These are phyloP conservation scores for Tetracentron sinense DNA, from an alignment of 164 flowering plant genomes.

Conservation along the genomic window DNA sequence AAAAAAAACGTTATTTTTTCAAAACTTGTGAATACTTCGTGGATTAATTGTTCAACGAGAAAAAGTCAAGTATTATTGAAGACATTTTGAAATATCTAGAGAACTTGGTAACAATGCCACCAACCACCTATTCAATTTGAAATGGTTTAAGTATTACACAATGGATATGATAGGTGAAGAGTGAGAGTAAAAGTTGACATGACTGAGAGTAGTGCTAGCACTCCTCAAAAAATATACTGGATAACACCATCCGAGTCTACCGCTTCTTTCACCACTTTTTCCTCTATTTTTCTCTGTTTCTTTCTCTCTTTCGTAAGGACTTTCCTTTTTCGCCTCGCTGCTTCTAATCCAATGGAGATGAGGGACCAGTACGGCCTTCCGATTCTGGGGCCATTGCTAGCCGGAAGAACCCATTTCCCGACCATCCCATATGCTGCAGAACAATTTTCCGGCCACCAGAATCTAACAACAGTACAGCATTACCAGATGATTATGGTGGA, in stretches of 20 bases:
- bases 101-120: too few species aligned
- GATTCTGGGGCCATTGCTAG: conserved; percentile 60
- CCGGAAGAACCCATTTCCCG: conserved; percentile 34
- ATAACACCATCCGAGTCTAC: conserved; percentile 88
- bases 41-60: too few species aligned
- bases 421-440: conserved; percentile 25
- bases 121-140: too few species aligned
- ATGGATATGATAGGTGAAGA: too few species aligned
- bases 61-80: too few species aligned
- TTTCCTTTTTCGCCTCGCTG: too few species aligned
- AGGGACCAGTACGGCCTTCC: conserved; percentile 54
- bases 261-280: conserved; percentile 34
- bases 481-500: conserved; percentile 46
- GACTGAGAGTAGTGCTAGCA: too few species aligned
- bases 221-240: too few species aligned
- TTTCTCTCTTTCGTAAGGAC: conserved; percentile 10
- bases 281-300: conserved; percentile 12
- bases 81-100: too few species aligned
- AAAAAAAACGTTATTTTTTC: too few species aligned
- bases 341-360: conserved; percentile 30
- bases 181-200: background rate
- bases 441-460: conserved; percentile 29
- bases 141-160: too few species aligned
- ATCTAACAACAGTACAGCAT: conserved; percentile 24
- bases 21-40: too few species aligned